Base-by-base conservation (phyloP, 2,329 filamentous ascomycete species). In the Botryotinia convoluta region DNA sequence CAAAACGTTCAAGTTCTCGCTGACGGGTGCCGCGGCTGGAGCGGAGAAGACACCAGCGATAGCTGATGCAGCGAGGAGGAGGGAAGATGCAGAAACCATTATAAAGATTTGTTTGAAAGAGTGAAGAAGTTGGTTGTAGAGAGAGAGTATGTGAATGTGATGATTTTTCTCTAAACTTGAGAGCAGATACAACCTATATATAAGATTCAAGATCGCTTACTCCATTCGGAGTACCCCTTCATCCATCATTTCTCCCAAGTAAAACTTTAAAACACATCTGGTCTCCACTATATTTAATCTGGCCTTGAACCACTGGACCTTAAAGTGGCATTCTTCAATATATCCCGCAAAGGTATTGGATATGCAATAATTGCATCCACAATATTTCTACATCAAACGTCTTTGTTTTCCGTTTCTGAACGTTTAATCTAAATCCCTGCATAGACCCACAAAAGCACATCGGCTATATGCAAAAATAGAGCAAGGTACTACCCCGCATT, bases 41-140 rank as follows among this genome's bases (percentile, higher is more conserved):
- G 59, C 57, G 26, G 72, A 69, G 42, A 73, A 71, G 10, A 71
- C 72, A 7, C 67, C 48, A 8, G 48, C 60, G 42, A 69, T 29
- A 44, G 72, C 68, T n/a, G 68, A 60, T n/a, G 59, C 65, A 14
- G 72, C 68, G 26, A 73, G 45, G n/a, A 73, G 59, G 51, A 73
- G 67, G 32, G 37, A 37, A 29, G 37, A 44, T 22, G 29, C 22
- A 16, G 72, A 73, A 16, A 73, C 65, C 72, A 73, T 73, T 20
- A 10, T 72, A 26, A 54, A 26, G 37, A 29, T 63, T 29, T 63
- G 8, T 32, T 57, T 29, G 51, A 29, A 29, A 9, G 51, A 57
- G 51, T 29, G 51, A 57, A 57, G 51, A 8, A 29, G 51, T 57
- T 32, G n/a, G 12, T 57, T 57, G 51, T n/a, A 6, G 26, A 8